Evolutionary conservation across 2,329 filamentous ascomycete genomes (phyloP), one percentile per base, ranked within the genome.

Genomic region (Aspergillus unguis): DNA sequence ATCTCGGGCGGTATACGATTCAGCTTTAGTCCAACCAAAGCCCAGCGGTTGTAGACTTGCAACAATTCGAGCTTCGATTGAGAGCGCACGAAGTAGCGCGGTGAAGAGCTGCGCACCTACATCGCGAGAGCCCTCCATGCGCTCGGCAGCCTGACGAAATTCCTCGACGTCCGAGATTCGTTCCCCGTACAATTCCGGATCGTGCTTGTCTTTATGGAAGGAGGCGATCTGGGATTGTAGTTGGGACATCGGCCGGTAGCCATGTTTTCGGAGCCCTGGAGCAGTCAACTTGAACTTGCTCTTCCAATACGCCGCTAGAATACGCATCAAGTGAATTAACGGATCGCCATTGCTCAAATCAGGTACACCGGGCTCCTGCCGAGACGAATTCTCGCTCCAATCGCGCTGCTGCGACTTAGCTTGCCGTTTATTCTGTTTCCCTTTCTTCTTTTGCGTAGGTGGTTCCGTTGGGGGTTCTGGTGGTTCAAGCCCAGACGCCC

Each of bases 81-180:
- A 89, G 8, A 97, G 67, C 0, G 85, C 90, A 58, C 94, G 80
- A 25, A 96, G 69, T 6, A 99, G 74, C 3, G 90, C 89, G 0
- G 90, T 95, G 59, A 97, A 97, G 0, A 99, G 78, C 65, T 97
- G 92, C 0, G 89, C 86, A 0, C 91, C 92, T 3, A 94, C 80
- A 69, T 97, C 94, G 57, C 92, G 82, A 55, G 91, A 96, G 1
- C 94, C 94, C 54, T 84, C 77, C 62, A 89, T 90, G 31, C 76
- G 75, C 57, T 82, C 82, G 1, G 92, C 92, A 44, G 80, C 76
- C 25, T 80, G 73, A 33, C 86, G 83, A 56, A 96, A 92, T 4
- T 84, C 84, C 1, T 85, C 76, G 0, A 92, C 63, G 48, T 77
- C 76, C n/a, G 75, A 71, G 2, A 96, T 82, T 9, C 82, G 80